Base-by-base conservation (phyloP, 1,284 basidiomycete species). In the Somion occarium region DNA sequence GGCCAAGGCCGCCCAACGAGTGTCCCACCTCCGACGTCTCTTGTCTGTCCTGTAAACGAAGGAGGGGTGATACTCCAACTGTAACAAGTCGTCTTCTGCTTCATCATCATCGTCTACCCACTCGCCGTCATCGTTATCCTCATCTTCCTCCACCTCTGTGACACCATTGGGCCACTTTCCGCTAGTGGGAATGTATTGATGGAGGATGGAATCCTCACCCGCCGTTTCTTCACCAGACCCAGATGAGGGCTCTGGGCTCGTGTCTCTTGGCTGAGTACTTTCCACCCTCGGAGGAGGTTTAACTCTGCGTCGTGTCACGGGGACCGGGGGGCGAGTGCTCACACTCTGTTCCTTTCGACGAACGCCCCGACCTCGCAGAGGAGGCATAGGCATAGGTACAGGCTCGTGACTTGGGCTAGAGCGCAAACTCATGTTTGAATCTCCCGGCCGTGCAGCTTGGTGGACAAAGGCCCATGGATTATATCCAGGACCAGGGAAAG, bases 381-480 rank as follows among this genome's bases (percentile, higher is more conserved):
- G 63, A 23, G 75, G 68, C n/a, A 75, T 71, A 2, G 83, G 82
- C 7, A 85, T 61, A 23, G 66, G 66, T 18, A 89, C 69, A 0
- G 85, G 85, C 59, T 88, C 81, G 58, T 89, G 85, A 58, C 84
- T 88, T 3, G 87, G 87, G 60, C 85, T 88, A 2, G 83, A 86
- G 51, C 79, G 80, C 53, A 87, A 70, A 55, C 86, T 88, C 66
- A 76, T 77, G 3, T 70, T 69, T 46, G 76, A 69, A 23, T 70
- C 67, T 53, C 52, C 62, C 42, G 45, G 54, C 11, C 55, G 55
- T 61, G 56, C 19, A 56, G 59, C 7, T 76, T 78, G 24, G 56
- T 66, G 82, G 50, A 83, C 64, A 61, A 76, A 80, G 12, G 82
- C 76, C 82, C 84, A 88, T 1, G 83, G 82, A 51, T 83, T 81